Conservation (phyloP, 1,139 yeast species). For the Tardiomyces digboiensis region DNA sequence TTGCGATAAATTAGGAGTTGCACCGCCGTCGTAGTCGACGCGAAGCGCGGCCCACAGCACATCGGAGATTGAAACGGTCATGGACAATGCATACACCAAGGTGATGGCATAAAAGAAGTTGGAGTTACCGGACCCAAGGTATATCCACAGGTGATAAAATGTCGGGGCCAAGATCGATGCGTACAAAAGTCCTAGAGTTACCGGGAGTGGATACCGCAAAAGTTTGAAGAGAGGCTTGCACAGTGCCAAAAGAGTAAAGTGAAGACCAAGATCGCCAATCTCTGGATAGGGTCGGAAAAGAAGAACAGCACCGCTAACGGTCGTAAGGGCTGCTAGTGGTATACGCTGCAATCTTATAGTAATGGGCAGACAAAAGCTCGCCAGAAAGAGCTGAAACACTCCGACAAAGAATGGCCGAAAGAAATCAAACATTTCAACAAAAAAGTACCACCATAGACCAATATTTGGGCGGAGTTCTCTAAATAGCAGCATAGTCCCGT, state of each 20-base stretch:
- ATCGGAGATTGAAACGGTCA: slow-evolving; percentile 63
- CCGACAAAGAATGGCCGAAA: slow-evolving; percentile 78
- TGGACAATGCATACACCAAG: slow-evolving; percentile 66
- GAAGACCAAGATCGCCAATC: slow-evolving; percentile 73
- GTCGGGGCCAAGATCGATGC: slow-evolving; percentile 66
- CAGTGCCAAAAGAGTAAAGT: slow-evolving; percentile 49
- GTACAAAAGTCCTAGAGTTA: slow-evolving; percentile 37
- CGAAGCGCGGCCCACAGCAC: slow-evolving; percentile 75
- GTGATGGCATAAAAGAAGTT: slow-evolving; percentile 95
- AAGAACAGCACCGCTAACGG: slow-evolving; percentile 56
- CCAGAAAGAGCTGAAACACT: slow-evolving; percentile 71
- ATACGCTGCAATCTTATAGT: slow-evolving; percentile 48
- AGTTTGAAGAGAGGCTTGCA: slow-evolving; percentile 35
- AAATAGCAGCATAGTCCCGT: slow-evolving; percentile 50
- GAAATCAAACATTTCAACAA: slow-evolving; percentile 89
- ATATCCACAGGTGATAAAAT: slow-evolving; percentile 92
- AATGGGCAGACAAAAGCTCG: slow-evolving; percentile 62
- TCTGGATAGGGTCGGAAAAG: slow-evolving; percentile 84
- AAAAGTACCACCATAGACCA: slow-evolving; percentile 98
- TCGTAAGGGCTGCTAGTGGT: slow-evolving; percentile 57
- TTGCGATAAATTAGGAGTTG: slow-evolving; percentile 16
- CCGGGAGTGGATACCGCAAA: slow-evolving; percentile 35
- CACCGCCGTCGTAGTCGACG: slow-evolving; percentile 53
- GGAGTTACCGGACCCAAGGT: slow-evolving; percentile 89
- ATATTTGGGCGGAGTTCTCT: slow-evolving; percentile 72